Conservation (phyloP, 2,329 filamentous ascomycete genomes). For the Trichoderma sp. region DNA sequence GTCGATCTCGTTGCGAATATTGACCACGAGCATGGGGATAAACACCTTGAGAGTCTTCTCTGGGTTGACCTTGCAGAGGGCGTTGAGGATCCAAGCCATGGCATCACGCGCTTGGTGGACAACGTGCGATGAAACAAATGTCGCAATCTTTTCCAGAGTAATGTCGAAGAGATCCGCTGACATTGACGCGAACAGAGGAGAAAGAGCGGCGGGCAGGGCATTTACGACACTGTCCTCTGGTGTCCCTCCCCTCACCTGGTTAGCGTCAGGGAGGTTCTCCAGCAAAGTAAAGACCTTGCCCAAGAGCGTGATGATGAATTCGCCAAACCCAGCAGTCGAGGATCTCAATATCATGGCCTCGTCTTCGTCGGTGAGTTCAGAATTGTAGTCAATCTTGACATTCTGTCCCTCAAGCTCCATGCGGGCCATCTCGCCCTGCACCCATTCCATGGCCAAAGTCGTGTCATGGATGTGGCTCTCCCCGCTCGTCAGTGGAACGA, state of each 20-base stretch:
- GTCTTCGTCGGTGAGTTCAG: constrained; percentile 77
- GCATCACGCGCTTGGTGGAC: constrained; percentile 96
- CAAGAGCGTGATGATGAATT: constrained; percentile 86
- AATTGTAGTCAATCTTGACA: constrained; percentile 79
- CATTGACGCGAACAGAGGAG: constrained; percentile 82
- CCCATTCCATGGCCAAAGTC: constrained; percentile 83
- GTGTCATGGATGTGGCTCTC: constrained; percentile 68
- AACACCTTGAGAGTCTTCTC: constrained; percentile 90
- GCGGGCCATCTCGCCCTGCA: constrained; percentile 87
- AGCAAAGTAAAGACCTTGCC: constrained; percentile 93
- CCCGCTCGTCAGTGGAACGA: constrained; percentile 66
- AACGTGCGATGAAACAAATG: constrained; percentile 89
- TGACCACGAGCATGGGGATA: constrained; percentile 83
- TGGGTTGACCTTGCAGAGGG: constrained; percentile 91
- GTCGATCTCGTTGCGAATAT: constrained; percentile 94
- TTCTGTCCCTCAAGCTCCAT: constrained; percentile 87
- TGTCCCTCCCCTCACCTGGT: constrained; percentile 81
- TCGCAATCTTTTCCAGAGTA: constrained; percentile 84
- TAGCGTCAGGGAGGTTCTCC: constrained; percentile 90
- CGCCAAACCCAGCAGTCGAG: constrained; percentile 88
- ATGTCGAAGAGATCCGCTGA: constrained; percentile 93
- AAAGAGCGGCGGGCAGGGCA: constrained; percentile 85
- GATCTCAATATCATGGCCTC: constrained; percentile 87
- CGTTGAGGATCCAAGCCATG: constrained; percentile 98
- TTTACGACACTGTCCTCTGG: constrained; percentile 98